Conservation (phyloP, 2,329 filamentous ascomycete species). For the Cladosporium austrohemisphaericum region DNA sequence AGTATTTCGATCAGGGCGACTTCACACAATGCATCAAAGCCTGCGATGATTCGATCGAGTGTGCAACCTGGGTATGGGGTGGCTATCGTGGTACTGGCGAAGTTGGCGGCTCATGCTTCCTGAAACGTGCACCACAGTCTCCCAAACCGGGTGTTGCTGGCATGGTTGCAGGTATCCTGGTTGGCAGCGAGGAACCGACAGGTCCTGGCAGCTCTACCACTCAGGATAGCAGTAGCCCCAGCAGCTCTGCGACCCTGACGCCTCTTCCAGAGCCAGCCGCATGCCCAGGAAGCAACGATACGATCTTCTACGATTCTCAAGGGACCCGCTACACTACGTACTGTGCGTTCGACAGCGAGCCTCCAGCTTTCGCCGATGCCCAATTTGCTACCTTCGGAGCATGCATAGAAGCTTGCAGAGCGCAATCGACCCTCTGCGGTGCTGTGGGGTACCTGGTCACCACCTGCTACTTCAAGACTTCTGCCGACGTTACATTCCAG, state of each 20-base stretch:
- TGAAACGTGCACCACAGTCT: slow-evolving; percentile 14
- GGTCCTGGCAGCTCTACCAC: background rate
- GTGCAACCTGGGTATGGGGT: slow-evolving; percentile 14
- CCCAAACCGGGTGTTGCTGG: background rate
- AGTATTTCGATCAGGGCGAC: background rate
- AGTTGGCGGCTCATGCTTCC: slow-evolving; percentile 9
- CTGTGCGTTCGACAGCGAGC: background rate
- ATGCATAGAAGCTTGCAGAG: background rate
- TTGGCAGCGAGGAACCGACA: background rate
- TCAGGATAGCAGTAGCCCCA: background rate
- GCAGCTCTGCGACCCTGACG: background rate
- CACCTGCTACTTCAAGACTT: slow-evolving; percentile 1
- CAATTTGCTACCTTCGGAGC: background rate
- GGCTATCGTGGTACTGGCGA: background rate
- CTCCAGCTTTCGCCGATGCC: background rate
- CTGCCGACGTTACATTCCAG: background rate
- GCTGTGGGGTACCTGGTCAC: background rate
- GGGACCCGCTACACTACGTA: background rate
- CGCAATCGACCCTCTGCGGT: background rate
- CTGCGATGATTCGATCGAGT: background rate
- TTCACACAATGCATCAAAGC: slow-evolving; percentile 10
- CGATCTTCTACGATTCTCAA: background rate
- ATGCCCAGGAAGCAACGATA: background rate
- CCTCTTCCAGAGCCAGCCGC: background rate
- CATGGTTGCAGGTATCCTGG: slow-evolving; percentile 13